Conservation (phyloP, 441 rosid species). For the Eruca vesicaria region DNA sequence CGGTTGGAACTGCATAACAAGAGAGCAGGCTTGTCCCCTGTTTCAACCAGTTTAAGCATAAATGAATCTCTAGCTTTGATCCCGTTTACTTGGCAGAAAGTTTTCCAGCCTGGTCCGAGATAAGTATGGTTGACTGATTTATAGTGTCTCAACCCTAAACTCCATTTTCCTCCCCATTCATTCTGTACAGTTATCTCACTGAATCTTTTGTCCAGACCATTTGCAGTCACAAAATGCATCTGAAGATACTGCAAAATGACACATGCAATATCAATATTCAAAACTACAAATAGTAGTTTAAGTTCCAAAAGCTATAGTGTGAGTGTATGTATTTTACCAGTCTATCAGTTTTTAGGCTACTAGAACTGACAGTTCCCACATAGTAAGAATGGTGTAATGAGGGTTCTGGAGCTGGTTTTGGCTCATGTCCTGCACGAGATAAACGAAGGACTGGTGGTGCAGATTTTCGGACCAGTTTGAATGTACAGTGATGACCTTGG, state of each 20-base stretch:
- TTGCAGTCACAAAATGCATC: neutral
- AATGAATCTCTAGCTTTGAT: neutral
- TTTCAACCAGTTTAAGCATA: conserved; percentile 1
- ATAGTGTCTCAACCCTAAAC: neutral
- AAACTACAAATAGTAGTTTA: neutral
- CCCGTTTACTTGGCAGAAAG: conserved; percentile 8
- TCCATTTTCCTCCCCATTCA: conserved; percentile 15
- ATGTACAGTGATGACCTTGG: neutral
- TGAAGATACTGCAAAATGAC: conserved; percentile 14
- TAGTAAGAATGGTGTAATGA: no score
- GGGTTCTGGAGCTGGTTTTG: no score
- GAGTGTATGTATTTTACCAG: no score
- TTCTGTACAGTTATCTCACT: conserved; percentile 18
- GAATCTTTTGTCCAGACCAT: conserved; percentile 17
- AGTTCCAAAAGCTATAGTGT: no score
- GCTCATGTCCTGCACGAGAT: neutral
- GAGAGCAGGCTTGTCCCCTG: conserved; percentile 9
- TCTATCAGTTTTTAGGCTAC: no score
- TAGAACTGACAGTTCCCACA: no score
- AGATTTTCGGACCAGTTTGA: conserved; percentile 6
- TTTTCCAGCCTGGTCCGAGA: conserved; percentile 20
- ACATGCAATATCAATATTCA: neutral
- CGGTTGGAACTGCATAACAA: neutral
- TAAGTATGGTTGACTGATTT: neutral
- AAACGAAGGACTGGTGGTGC: conserved; percentile 7